Conservation (phyloP, 306 rosid genomes). For the Malus asiatica region DNA sequence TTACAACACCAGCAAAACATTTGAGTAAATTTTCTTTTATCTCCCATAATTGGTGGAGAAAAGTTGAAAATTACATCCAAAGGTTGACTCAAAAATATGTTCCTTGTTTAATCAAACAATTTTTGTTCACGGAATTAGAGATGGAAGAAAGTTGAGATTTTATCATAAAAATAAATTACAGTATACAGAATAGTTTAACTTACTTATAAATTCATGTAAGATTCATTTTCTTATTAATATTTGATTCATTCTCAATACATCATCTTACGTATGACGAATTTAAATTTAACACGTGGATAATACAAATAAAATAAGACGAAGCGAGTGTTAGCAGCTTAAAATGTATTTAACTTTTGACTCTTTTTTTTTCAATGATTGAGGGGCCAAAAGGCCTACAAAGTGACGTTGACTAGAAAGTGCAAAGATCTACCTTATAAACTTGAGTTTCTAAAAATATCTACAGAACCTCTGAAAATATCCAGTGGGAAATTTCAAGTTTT, state of each 20-base stretch:
- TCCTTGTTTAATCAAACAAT: neutral
- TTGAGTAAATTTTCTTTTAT: neutral
- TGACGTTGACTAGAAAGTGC: neutral
- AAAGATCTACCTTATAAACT: neutral
- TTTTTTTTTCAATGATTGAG: neutral
- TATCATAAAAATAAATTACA: too few relatives aligned
- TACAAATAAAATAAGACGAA: fast-evolving
- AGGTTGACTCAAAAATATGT: neutral
- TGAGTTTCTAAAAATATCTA: neutral
- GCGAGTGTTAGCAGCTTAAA: fast-evolving
- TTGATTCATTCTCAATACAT: too few relatives aligned
- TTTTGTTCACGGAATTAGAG: neutral
- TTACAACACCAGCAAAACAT: neutral
- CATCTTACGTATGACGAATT: too few relatives aligned
- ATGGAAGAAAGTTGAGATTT: too few relatives aligned
- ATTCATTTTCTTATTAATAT: too few relatives aligned
- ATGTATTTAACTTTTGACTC: neutral
- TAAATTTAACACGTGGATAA: too few relatives aligned
- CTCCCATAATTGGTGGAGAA: neutral
- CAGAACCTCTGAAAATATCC: neutral
- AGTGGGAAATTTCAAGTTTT: neutral
- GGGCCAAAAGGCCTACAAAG: neutral
- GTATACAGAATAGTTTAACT: fast-evolving
- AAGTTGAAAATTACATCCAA: neutral
- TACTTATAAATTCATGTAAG: too few relatives aligned